These are phyloP conservation scores for Phytophthora tentaculata DNA, from an alignment of 352 stramenopile species.

Conservation along the genomic window DNA sequence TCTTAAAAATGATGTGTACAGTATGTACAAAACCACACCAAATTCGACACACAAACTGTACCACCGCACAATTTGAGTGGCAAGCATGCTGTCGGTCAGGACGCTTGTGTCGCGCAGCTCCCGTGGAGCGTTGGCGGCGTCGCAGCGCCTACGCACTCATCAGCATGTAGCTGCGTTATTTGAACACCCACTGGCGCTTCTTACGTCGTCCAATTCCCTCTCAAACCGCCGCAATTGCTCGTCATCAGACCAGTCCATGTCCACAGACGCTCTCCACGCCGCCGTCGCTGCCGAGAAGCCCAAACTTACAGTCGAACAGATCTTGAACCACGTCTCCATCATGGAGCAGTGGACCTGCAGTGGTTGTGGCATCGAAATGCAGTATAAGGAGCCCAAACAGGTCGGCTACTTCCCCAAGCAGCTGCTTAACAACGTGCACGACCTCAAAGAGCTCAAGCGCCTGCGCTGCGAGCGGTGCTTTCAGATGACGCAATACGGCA, in stretches of 20 bases:
- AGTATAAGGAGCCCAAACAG: conserved; percentile 64
- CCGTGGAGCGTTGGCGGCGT: conserved; percentile 4
- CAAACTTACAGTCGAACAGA: conserved; percentile 56
- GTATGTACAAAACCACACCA: too few relatives aligned
- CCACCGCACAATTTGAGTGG: conserved; percentile 34
- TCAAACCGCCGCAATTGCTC: conserved; percentile 32
- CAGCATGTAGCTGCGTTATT: conserved; percentile 10
- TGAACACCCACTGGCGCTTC: conserved; percentile 1
- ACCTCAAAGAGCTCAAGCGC: conserved; percentile 78
- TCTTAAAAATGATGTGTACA: too few relatives aligned
- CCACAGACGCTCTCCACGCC: neutral
- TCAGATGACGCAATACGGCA: conserved; percentile 88
- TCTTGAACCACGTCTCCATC: conserved; percentile 74
- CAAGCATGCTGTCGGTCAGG: conserved; percentile 31
- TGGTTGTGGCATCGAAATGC: conserved; percentile 82
- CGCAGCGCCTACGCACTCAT: conserved; percentile 2
- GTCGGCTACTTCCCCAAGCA: conserved; percentile 77
- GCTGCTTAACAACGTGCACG: conserved; percentile 64
- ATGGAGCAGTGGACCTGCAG: conserved; percentile 89
- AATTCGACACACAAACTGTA: neutral
- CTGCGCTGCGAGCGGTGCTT: conserved; percentile 89
- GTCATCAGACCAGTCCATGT: conserved; percentile 9
- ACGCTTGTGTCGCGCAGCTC: conserved; percentile 24
- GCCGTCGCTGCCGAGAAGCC: conserved; percentile 6
- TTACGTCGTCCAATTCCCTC: neutral